Evolutionary conservation across 2,329 filamentous ascomycete genomes (phyloP).

Genomic region (Cordyceps javanica): DNA sequence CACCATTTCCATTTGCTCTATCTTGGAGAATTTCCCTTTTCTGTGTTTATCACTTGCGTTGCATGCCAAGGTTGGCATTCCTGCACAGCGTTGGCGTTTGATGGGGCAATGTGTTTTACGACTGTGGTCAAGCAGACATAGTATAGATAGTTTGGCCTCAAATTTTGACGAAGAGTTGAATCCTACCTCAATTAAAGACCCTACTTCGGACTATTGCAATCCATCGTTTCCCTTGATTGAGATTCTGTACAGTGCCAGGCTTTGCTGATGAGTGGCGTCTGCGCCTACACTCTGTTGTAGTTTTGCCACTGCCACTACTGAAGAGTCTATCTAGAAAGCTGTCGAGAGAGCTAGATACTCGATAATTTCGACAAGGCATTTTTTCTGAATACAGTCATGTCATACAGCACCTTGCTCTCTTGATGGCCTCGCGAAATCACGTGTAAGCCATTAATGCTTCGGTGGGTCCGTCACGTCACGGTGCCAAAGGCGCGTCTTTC

Average conservation of each 20-base stretch:
- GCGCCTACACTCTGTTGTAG: background rate
- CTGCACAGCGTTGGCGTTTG: slow-evolving; percentile 31
- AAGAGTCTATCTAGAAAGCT: background rate
- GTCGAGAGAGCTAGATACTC: too few relatives aligned
- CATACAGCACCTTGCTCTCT: background rate
- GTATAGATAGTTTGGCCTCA: background rate
- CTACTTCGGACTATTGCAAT: background rate
- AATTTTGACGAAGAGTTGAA: background rate
- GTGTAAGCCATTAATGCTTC: slow-evolving; percentile 1
- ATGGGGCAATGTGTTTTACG: background rate
- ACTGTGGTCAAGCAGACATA: background rate
- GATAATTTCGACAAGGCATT: too few relatives aligned
- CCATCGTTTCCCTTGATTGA: too few relatives aligned
- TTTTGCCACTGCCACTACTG: background rate
- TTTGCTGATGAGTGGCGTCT: too few relatives aligned
- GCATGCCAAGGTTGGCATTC: slow-evolving; percentile 6
- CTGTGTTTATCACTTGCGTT: slow-evolving; percentile 12
- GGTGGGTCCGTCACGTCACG: slow-evolving; percentile 13
- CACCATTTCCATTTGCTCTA: background rate
- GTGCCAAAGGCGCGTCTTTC: slow-evolving; percentile 12
- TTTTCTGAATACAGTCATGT: background rate
- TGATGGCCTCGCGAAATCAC: slow-evolving; percentile 6
- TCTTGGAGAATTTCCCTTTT: slow-evolving; percentile 10
- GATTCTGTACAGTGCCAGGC: too few relatives aligned
- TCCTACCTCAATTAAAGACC: background rate